Base-by-base conservation (phyloP, 1,139 yeast genomes). In the Yamadazyma atlantica region DNA sequence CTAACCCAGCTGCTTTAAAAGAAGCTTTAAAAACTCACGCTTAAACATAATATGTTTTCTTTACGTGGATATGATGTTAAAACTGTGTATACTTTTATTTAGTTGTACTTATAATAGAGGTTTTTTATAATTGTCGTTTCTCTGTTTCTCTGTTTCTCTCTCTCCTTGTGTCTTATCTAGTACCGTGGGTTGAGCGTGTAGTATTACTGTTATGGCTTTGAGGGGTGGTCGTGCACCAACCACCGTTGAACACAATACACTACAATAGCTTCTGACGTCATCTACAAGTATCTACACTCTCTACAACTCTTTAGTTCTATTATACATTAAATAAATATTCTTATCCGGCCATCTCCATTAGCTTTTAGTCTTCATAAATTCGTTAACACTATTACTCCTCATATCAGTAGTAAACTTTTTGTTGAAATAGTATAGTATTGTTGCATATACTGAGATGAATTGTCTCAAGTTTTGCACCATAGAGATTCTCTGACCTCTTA, bases 401-500 rank as follows among this genome's bases (percentile, higher is more conserved):
- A 32, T 14, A 26, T 25, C 15, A 11, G 5, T 7, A 4, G 22
- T 21, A 16, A 5, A 22, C 13, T 23, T 23, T 3, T 14, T 8
- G 4, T 32, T 32, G 23, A 54, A 44, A 40, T 54, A 65, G 16
- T 53, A 51, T 24, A 68, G 50, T 32, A 68, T 38, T 12, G 59
- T 50, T 34, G 85, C 90, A 58, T 86, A 86, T 50, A 90, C 80
- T 40, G 85, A 69, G 29, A 80, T 73, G 54, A 79, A 85, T 58
- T 86, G 95, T 28, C 87, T 69, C 49, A 85, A 63, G 44, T 80
- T 84, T 56, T 86, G 95, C 4, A 86, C 95, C 95, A 86, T 86
- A 12, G 89, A 82, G 22, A 86, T 69, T 38, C 95, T 66, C 55
- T 85, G 94, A 43, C 76, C 69, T 45, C 95, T 68, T 40, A 85